Evolutionary conservation across 78 protist species (phyloP), one percentile per base, ranked within the genome.

Genomic region (Chrysochromulina parva): DNA sequence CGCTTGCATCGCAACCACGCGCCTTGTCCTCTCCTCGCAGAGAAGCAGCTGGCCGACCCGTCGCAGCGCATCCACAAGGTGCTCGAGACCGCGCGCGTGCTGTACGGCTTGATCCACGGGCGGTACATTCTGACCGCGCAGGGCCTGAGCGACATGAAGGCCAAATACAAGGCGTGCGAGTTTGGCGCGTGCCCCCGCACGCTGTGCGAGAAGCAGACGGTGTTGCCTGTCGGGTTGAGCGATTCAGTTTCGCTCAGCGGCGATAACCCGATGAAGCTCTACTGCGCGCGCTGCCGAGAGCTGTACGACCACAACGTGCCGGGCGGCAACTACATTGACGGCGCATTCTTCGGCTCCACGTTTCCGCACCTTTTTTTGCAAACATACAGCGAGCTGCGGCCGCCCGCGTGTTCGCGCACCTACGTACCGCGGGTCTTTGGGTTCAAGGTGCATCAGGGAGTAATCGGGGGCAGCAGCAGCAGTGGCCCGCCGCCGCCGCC

Each of bases 91-190:
- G 99, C 99, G 5, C 97, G 96, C 80, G 88, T 93, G 71, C 95
- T 98, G 38, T 99, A 97, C 85, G 99, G 99, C 3, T 91, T 98
- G 67, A 97, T 98, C 28, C 99, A 98, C 81, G 99, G 99, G 20
- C 92, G 99, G 19, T 99, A 93, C 89, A 97, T 98, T 47, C 66
- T 96, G 26, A 98, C 99, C 6, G 69, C 88, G 60, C 90, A 95
- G 24, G 99, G 99, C 14, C 89, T 97, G 57, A 85, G 74, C 26
- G 97, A 90, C 52, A 98, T 98, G 99, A 78, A 78, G 19, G 62
- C 60, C 14, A 78, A 78, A 19, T 78, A 53, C 86, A 3, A 53
- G n/a, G 86, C 86, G 50, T 48, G 47, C 67, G 85, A 91, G 65
- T 91, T 91, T 50, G 93, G 93, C 24, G 10, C 58, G 28, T 91